Evolutionary conservation across 352 stramenopile species (phyloP).

Genomic region (Pseudoperonospora humuli): DNA sequence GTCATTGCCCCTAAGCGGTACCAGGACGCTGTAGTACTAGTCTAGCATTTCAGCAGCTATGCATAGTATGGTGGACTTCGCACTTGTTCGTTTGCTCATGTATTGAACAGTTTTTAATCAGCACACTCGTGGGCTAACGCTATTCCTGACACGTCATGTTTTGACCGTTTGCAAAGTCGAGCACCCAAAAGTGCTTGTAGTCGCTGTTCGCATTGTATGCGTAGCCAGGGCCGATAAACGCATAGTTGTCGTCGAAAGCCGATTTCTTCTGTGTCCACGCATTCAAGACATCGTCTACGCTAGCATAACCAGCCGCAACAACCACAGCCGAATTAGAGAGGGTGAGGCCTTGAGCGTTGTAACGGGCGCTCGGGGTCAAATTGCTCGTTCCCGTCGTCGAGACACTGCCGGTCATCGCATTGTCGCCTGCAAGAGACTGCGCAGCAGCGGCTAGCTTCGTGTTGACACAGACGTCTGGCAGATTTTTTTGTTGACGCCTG

Average conservation of each 20-base stretch:
- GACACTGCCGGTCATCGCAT: constrained; percentile 18
- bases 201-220: constrained; percentile 13
- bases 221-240: constrained; percentile 24
- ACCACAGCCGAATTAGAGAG: constrained; percentile 21
- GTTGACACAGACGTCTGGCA: constrained; percentile 33
- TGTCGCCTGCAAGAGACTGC: constrained; percentile 19
- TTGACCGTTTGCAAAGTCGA: constrained; percentile 19
- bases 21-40: no score
- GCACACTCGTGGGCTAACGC: no score
- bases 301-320: constrained; percentile 30
- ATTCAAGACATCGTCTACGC: constrained; percentile 20
- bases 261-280: constrained; percentile 37
- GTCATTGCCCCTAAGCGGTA: no score
- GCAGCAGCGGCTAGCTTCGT: constrained; percentile 18
- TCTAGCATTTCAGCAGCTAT: no score
- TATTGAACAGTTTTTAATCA: no score
- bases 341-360: constrained; percentile 15
- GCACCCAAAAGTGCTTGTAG: constrained; percentile 29
- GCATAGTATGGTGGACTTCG: no score
- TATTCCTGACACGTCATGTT: constrained; percentile 15
- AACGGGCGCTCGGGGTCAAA: constrained; percentile 22
- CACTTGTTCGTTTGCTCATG: no score
- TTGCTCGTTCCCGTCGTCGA: constrained; percentile 27
- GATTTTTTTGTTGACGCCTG: constrained; percentile 27
- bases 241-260: constrained; percentile 21